Conservation (phyloP, 139 green algal species). For the Yamagishiella unicocca region DNA sequence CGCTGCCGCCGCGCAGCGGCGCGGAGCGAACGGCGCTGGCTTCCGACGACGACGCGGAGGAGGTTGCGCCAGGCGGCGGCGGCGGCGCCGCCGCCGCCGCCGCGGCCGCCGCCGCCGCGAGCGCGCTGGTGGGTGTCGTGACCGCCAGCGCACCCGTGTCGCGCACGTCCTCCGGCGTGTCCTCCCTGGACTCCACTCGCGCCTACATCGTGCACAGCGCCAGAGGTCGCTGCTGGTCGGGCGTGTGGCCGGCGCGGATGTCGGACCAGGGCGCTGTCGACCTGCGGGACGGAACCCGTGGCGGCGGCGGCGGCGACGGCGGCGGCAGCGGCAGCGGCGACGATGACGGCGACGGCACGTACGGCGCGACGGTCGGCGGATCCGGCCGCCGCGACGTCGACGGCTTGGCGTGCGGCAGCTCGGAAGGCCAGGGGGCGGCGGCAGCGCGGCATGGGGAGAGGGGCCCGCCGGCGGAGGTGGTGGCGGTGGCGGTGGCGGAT, state of each 20-base stretch:
- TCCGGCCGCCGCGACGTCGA: too few relatives aligned
- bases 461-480: too few relatives aligned
- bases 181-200: slow-evolving; percentile 15
- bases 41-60: too few relatives aligned
- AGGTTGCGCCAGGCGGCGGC: background rate
- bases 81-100: background rate
- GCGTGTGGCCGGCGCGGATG: background rate
- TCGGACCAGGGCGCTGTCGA: too few relatives aligned
- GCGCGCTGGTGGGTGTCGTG: background rate
- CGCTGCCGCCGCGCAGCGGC: slow-evolving; percentile 11
- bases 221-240: background rate
- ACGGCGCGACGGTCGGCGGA: too few relatives aligned
- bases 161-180: background rate
- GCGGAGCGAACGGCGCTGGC: too few relatives aligned
- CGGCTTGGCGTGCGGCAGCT: too few relatives aligned
- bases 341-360: background rate
- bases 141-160: background rate
- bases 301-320: background rate
- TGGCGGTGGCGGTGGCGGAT: too few relatives aligned
- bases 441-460: too few relatives aligned
- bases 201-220: slow-evolving; percentile 22
- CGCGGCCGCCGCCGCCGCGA: background rate
- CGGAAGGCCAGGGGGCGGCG: too few relatives aligned
- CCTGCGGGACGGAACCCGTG: too few relatives aligned
- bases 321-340: background rate